Base-by-base conservation (phyloP, 75 land plant genomes). In the Isoetes taiwanensis region DNA sequence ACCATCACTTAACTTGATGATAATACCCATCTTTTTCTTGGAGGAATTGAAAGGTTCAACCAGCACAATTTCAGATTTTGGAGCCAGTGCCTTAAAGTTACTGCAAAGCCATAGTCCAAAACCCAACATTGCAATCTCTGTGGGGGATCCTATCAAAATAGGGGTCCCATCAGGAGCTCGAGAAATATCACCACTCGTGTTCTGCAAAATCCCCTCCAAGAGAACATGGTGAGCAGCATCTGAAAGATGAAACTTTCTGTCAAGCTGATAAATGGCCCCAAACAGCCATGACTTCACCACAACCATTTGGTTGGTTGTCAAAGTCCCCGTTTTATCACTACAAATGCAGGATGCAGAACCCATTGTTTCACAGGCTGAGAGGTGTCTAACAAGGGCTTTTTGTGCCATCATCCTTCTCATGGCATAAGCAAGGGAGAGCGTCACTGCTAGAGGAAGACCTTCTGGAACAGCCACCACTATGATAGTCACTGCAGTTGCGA, bases 11-110 rank as follows among this genome's bases (percentile, higher is more conserved):
- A 74, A 68, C 54, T 73, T 69, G 32, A 81, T 56, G 29, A 88
- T 70, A 9, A 86, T 83, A 12, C 74, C 76, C 97, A 91, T 91
- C 53, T 76, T 68, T 59, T 91, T 91, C 68, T 73, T 91, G 30
- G 37, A 34, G 4, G 97, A 91, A 56, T 83, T 91, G 62, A 91
- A 91, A 10, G 57, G 32, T 16, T 54, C 32, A 28, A n/a, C n/a
- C n/a, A n/a, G n/a, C n/a, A n/a, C n/a, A n/a, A n/a, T n/a, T n/a
- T n/a, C n/a, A n/a, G n/a, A n/a, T n/a, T n/a, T n/a, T n/a, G n/a
- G n/a, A n/a, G n/a, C n/a, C n/a, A n/a, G n/a, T n/a, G n/a, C 50
- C 6, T 16, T 46, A 23, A 6, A 46, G 6, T 46, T 16, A 46
- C 50, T 23, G 16, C 50, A 19, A 5, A 46, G 19, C 12, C 16